Conservation (phyloP, 2,329 filamentous ascomycete genomes). For the Phaeosphaeriaceae sp. region DNA sequence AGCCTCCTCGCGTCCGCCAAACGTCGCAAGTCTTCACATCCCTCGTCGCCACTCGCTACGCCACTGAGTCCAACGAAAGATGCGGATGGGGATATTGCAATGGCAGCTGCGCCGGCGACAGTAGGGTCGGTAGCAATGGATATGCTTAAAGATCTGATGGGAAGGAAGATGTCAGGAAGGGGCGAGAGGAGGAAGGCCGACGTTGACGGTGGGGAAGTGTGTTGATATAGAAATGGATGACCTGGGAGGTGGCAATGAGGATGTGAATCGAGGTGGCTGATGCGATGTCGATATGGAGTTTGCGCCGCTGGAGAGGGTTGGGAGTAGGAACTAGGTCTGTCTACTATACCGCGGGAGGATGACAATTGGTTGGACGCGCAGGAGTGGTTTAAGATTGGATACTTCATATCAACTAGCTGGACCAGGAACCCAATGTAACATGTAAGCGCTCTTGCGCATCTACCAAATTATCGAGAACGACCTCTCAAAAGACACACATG, state of each 20-base stretch:
- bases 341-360: too few species aligned
- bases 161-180: not conserved
- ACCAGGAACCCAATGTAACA: not conserved
- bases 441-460: not conserved
- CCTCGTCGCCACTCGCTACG: not conserved
- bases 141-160: conserved; percentile 7
- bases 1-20: not conserved
- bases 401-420: not conserved
- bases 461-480: not conserved
- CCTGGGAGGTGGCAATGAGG: conserved; percentile 3
- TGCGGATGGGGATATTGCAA: conserved; percentile 10
- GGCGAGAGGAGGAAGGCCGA: not conserved
- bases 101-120: not conserved
- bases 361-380: too few species aligned
- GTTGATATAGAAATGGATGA: conserved; percentile 3
- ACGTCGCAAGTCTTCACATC: not conserved
- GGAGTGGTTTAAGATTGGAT: too few species aligned
- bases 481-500: too few species aligned
- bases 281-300: conserved; percentile 8
- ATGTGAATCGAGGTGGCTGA: not conserved
- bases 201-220: not conserved
- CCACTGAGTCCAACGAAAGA: not conserved
- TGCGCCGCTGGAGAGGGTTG: conserved; percentile 24
- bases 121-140: not conserved
- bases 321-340: conserved; percentile 11